A percentile compares a stretch with the other conserved stretches of the same genome.
Conservation (phyloP, 1,139 yeast genomes). For the Meyerozyma athensensis region DNA sequence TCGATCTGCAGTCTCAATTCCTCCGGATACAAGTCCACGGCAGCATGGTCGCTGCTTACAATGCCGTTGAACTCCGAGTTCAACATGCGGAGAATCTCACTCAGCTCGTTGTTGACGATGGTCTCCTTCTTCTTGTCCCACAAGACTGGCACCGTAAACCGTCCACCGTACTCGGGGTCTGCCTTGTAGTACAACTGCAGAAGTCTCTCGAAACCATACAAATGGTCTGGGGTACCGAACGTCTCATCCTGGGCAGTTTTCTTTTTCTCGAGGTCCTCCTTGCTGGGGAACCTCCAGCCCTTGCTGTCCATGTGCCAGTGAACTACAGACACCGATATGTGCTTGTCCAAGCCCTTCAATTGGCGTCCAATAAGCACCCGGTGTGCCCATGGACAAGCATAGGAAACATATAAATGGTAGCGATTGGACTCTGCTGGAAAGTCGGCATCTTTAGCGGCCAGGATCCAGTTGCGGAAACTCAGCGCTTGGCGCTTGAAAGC, state of each 20-base stretch:
- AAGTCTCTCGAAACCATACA: constrained; percentile 56
- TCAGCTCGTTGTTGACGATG: constrained; percentile 85
- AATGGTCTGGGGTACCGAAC: constrained; percentile 62
- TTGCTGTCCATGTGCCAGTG: constrained; percentile 82
- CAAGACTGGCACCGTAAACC: constrained; percentile 88
- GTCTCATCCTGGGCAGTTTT: constrained; percentile 31
- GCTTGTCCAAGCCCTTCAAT: constrained; percentile 69
- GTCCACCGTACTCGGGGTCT: constrained; percentile 67
- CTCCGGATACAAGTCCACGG: constrained; percentile 62
- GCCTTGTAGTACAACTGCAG: constrained; percentile 73
- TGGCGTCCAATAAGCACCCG: constrained; percentile 71
- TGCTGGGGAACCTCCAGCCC: constrained; percentile 76
- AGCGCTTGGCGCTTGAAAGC: constrained; percentile 48
- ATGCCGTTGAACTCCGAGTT: constrained; percentile 60
- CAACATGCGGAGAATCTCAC: constrained; percentile 82
- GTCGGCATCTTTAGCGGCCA: constrained; percentile 53
- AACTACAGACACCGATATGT: constrained; percentile 69
- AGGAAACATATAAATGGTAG: constrained; percentile 82
- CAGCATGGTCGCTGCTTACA: constrained; percentile 40
- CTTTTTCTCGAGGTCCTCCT: constrained; percentile 21
- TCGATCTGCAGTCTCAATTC: constrained; percentile 55
- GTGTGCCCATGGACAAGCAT: constrained; percentile 97
- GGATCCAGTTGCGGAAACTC: constrained; percentile 53
- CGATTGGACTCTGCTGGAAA: constrained; percentile 74
- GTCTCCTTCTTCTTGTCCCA: constrained; percentile 84